Evolutionary conservation across 73 alveolate genomes (phyloP).

Genomic region (Paraurostyla sp.): DNA sequence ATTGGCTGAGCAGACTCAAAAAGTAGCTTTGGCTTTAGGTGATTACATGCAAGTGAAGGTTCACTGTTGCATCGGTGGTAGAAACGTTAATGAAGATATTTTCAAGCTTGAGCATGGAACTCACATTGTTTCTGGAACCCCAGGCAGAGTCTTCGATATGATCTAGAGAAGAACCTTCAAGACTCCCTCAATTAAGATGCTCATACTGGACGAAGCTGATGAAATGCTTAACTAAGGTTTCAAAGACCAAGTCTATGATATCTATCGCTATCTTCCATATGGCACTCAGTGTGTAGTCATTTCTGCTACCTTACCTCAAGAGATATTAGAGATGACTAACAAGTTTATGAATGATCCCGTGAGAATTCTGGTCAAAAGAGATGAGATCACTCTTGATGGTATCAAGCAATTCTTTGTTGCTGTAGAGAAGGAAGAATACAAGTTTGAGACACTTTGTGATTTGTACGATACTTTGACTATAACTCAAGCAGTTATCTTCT

Average conservation of each 20-base stretch:
- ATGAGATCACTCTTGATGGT: conserved; percentile 98
- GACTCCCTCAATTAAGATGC: conserved; percentile 90
- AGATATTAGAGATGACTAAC: conserved; percentile 89
- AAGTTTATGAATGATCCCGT: conserved; percentile 94
- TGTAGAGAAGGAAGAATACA: conserved; percentile 79
- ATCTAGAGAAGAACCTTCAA: conserved; percentile 86
- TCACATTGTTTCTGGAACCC: conserved; percentile 98
- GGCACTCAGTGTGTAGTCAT: conserved; percentile 95
- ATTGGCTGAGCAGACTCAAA: conserved; percentile 92
- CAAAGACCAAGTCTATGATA: conserved; percentile 98
- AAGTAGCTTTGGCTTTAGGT: conserved; percentile 89
- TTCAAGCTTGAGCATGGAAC: conserved; percentile 96
- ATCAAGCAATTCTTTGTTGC: conserved; percentile 93
- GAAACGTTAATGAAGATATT: conserved; percentile 96
- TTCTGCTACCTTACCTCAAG: conserved; percentile 98
- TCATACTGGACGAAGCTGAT: conserved; percentile 99
- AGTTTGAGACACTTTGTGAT: conserved; percentile 96
- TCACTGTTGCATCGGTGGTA: conserved; percentile 98
- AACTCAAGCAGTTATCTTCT: conserved; percentile 97
- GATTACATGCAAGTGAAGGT: conserved; percentile 93
- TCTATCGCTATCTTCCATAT: conserved; percentile 96
- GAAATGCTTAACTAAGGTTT: conserved; percentile 98
- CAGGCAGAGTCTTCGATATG: conserved; percentile 99
- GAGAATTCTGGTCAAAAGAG: conserved; percentile 97
- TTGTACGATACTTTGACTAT: conserved; percentile 96